These are phyloP conservation scores for Eucalyptus sideroxylon DNA, from an alignment of 345 rosid genomes.

Conservation along the genomic window DNA sequence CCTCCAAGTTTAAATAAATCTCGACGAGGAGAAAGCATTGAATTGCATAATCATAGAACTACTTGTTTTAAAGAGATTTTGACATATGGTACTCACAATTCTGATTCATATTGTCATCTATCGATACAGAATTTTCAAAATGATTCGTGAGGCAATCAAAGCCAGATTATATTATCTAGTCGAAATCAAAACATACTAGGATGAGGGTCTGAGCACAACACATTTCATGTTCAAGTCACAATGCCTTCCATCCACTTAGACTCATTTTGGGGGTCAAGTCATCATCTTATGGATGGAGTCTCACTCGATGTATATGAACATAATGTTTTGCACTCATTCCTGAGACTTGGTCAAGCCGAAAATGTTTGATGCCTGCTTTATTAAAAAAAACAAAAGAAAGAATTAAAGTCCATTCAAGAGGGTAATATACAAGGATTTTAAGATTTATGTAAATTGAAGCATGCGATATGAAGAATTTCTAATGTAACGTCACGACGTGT, in stretches of 20 bases:
- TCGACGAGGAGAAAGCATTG: neutral
- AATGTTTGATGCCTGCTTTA: neutral
- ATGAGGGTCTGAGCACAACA: neutral
- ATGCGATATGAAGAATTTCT: neutral
- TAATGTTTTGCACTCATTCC: neutral
- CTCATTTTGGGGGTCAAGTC: neutral
- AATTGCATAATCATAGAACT: neutral
- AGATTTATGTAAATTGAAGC: neutral
- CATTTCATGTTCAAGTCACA: neutral
- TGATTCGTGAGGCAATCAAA: neutral
- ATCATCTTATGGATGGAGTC: neutral
- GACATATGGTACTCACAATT: neutral
- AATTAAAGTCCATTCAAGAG: neutral
- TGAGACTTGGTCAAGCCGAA: neutral
- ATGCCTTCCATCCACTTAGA: neutral
- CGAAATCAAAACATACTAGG: neutral
- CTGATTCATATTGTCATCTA: neutral
- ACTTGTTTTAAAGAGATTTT: neutral
- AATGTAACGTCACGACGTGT: neutral
- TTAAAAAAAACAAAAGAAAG: neutral
- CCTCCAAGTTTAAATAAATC: neutral
- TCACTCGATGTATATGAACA: neutral
- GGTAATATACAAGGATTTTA: neutral
- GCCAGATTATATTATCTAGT: neutral
- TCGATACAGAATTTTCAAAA: neutral